A percentile compares a stretch with the other conserved stretches of the same genome.
Evolutionary conservation across 2,329 filamentous ascomycete species (phyloP).

Genomic region (Penicillium capsulatum): DNA sequence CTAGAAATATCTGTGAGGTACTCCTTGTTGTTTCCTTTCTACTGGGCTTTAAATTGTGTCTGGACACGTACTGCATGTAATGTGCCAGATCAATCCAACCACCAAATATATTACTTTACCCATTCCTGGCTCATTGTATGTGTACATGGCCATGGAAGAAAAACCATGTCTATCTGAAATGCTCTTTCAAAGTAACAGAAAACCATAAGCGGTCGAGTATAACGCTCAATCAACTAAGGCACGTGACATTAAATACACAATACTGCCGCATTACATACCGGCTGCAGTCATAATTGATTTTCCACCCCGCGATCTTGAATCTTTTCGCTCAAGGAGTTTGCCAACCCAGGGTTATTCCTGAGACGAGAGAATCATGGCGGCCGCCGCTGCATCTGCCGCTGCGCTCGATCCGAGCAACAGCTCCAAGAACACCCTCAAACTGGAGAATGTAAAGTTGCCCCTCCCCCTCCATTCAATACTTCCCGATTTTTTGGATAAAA

Average conservation of each 20-base stretch:
- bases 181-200: too few species aligned
- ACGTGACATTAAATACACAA: conserved; percentile 1
- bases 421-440: conserved; percentile 60
- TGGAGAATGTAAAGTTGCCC: conserved; percentile 51
- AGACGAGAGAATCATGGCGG: conserved; percentile 30
- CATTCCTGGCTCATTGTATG: too few species aligned
- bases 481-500: conserved; percentile 17
- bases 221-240: background rate
- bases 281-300: conserved; percentile 20
- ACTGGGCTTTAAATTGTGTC: background rate
- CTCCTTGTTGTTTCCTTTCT: background rate
- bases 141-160: too few species aligned
- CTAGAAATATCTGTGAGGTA: too few species aligned
- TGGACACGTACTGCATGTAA: conserved; percentile 4
- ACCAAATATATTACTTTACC: too few species aligned
- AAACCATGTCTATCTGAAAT: too few species aligned
- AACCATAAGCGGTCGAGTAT: too few species aligned
- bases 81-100: too few species aligned
- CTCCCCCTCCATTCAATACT: conserved; percentile 19
- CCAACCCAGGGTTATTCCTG: conserved; percentile 22
- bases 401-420: conserved; percentile 53
- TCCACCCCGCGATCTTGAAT: conserved; percentile 25
- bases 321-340: conserved; percentile 20
- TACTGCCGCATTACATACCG: conserved; percentile 9
- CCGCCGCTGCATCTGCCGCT: conserved; percentile 49